Percentiles rank a stretch among this genome's conserved stretches.
Conservation (phyloP, 192 early-diverging fungal genomes). For the Coemansia sp. region DNA sequence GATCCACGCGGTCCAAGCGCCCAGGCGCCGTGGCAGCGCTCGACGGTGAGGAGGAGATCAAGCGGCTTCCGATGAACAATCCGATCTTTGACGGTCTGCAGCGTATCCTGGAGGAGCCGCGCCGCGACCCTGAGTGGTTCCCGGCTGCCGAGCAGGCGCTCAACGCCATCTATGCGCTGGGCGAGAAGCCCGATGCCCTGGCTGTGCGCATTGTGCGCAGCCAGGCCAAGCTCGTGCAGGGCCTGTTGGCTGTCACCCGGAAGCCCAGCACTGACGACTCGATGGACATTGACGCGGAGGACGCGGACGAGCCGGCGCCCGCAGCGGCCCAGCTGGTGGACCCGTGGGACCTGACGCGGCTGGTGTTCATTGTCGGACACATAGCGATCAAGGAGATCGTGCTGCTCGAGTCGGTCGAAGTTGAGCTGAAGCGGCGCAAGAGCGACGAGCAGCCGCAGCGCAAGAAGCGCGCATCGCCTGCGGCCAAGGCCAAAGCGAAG, state of each 20-base stretch:
- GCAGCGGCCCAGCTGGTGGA: slow-evolving; percentile 30
- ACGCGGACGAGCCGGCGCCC: slow-evolving; percentile 16
- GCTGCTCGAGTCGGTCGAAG: slow-evolving; percentile 90
- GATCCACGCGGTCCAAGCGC: slow-evolving; percentile 19
- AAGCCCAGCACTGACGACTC: slow-evolving; percentile 7
- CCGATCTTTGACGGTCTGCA: slow-evolving; percentile 58
- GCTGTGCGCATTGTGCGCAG: slow-evolving; percentile 74
- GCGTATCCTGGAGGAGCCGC: slow-evolving; percentile 48
- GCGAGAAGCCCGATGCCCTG: slow-evolving; percentile 86
- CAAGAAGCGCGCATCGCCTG: slow-evolving; percentile 39
- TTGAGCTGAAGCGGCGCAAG: slow-evolving; percentile 86
- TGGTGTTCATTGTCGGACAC: slow-evolving; percentile 93
- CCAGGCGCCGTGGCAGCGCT: slow-evolving; percentile 6
- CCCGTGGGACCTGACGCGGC: slow-evolving; percentile 76
- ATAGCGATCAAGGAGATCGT: slow-evolving; percentile 96
- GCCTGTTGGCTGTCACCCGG: slow-evolving; percentile 14
- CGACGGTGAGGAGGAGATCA: slow-evolving; percentile 33
- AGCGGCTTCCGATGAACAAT: slow-evolving; percentile 57
- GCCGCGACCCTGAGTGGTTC: slow-evolving; percentile 67
- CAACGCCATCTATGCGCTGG: slow-evolving; percentile 86
- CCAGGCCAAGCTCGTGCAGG: slow-evolving; percentile 67
- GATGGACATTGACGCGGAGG: slow-evolving; percentile 39
- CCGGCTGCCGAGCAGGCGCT: slow-evolving; percentile 90
- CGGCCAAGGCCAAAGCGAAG: slow-evolving; percentile 33
- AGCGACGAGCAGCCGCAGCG: slow-evolving; percentile 36